phyloP scores from a whole-genome alignment of 129 eudicot species.

The Artemisia tridentata region DNA sequence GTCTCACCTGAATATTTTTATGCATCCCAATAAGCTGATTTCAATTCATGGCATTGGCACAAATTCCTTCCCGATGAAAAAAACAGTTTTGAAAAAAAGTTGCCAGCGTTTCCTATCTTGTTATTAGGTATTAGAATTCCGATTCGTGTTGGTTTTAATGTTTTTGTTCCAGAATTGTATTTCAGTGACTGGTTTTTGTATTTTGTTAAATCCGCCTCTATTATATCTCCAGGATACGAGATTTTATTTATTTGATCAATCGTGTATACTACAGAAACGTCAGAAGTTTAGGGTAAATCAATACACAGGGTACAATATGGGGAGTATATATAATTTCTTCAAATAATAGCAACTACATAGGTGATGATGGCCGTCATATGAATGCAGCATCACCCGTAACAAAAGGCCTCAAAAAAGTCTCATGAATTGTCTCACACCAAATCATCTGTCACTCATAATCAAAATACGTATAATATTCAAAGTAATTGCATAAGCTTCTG shows the following conservation, averaged over 20 bases:
- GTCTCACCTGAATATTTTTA: too few species aligned
- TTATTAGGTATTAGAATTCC: too few species aligned
- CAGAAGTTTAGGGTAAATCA: not conserved
- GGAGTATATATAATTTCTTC: slow-evolving; percentile 15
- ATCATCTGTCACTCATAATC: slow-evolving; percentile 10
- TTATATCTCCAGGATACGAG: not conserved
- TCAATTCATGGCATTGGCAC: too few species aligned
- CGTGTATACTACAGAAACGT: slow-evolving; percentile 5
- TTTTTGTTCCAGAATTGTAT: too few species aligned
- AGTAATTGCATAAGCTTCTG: not conserved
- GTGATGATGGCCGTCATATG: not conserved
- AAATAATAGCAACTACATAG: not conserved
- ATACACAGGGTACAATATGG: slow-evolving; percentile 8
- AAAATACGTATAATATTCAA: not conserved
- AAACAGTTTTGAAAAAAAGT: too few species aligned
- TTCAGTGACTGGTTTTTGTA: too few species aligned
- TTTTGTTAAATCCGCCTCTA: not conserved
- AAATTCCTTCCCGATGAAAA: too few species aligned
- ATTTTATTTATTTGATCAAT: not conserved
- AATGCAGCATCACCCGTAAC: not conserved
- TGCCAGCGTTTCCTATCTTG: too few species aligned
- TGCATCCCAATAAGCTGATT: too few species aligned
- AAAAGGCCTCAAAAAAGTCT: not conserved
- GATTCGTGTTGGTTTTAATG: too few species aligned
- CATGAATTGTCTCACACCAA: slow-evolving; percentile 1